Conservation (phyloP, 306 rosid genomes). For the Malus sieversii region DNA sequence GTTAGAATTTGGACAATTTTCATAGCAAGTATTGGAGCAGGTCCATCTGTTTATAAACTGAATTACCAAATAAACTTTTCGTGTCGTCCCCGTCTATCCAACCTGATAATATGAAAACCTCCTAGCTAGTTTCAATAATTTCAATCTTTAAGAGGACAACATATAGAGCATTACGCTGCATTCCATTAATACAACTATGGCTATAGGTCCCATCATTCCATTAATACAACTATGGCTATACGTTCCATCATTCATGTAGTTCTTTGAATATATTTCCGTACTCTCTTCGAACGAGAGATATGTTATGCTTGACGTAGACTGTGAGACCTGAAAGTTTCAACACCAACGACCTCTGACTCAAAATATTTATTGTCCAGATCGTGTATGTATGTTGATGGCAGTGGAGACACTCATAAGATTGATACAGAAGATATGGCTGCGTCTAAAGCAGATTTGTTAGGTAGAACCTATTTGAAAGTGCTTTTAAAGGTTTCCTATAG, state of each 20-base stretch:
- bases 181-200: not conserved
- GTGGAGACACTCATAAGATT: conserved; percentile 55
- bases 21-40: not conserved
- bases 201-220: not conserved
- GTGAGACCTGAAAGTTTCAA: not conserved
- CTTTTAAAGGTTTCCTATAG: not conserved
- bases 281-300: too few relatives aligned
- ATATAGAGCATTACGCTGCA: not conserved
- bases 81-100: not conserved
- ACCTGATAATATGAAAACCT: not conserved
- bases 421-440: conserved; percentile 48
- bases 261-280: too few relatives aligned
- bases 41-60: not conserved
- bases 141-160: not conserved
- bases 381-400: conserved; percentile 49
- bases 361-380: conserved; percentile 40
- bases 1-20: not conserved
- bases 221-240: not conserved
- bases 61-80: not conserved
- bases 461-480: conserved; percentile 23
- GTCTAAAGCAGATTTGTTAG: conserved; percentile 61
- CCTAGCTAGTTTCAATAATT: not conserved
- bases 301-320: not conserved
- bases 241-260: not conserved
- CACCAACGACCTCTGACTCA: conserved; percentile 6